These are phyloP conservation scores for Chaetomiaceae sp. DNA, from an alignment of 2,329 filamentous ascomycete genomes.

Conservation along the genomic window DNA sequence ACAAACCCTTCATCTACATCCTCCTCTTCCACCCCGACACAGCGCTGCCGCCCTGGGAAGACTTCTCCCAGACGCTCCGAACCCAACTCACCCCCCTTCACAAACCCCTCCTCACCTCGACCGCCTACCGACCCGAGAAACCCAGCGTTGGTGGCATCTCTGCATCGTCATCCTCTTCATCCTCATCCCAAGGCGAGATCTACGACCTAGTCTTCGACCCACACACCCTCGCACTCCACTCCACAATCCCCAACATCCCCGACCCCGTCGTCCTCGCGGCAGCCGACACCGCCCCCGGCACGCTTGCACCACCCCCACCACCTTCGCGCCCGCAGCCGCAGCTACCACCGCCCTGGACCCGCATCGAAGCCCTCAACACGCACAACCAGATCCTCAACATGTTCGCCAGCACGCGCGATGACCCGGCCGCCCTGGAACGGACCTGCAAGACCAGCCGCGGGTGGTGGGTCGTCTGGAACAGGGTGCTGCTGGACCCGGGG, in stretches of 20 bases:
- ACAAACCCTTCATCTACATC: constrained; percentile 71
- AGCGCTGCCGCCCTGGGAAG: constrained; percentile 50
- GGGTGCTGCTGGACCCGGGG: no score
- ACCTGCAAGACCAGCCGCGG: constrained; percentile 62
- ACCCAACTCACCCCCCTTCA: constrained; percentile 56
- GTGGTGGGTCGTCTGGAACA: constrained; percentile 67
- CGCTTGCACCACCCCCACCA: not conserved
- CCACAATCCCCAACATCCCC: constrained; percentile 63
- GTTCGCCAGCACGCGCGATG: constrained; percentile 42
- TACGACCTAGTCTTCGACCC: constrained; percentile 63
- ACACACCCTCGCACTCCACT: constrained; percentile 50
- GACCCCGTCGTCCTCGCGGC: constrained; percentile 33
- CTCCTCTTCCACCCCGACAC: constrained; percentile 65
- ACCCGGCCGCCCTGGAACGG: constrained; percentile 48
- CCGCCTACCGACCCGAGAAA: constrained; percentile 50
- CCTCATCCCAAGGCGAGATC: no score
- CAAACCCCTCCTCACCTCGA: constrained; percentile 52
- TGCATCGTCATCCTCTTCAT: constrained; percentile 30
- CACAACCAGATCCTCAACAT: constrained; percentile 60
- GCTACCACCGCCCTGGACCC: constrained; percentile 46
- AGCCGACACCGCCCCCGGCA: not conserved
- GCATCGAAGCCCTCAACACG: constrained; percentile 59
- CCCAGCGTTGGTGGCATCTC: constrained; percentile 36
- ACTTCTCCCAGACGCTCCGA: constrained; percentile 56
- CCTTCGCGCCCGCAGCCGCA: no score